Evolutionary conservation across 2,329 filamentous ascomycete genomes (phyloP), one percentile per base, ranked within the genome.

Genomic region (Furcasterigmium furcatum): DNA sequence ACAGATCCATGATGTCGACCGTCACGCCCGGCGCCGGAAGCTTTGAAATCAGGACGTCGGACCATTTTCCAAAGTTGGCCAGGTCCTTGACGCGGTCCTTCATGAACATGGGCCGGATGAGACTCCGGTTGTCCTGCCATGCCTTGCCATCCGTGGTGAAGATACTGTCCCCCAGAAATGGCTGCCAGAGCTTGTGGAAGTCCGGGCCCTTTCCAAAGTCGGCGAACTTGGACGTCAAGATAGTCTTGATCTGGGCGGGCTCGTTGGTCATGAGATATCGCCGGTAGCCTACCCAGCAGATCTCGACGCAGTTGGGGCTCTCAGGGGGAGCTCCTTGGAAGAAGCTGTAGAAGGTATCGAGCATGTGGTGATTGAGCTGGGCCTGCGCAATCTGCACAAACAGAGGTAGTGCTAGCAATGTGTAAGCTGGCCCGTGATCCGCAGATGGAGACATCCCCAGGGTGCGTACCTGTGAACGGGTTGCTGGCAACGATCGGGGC

Each of bases 1-100:
- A 84, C 9, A 85, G 62, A 10, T 77, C 72, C 54, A 81, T 78
- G 22, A 87, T 65, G 52, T 87, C 78, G 9, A 87, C 72, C 0
- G 70, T 73, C 3, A 68, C 62, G 39, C 82, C 73, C 46, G 78
- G 66, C 1, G 59, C 59, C 0, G 82, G 80, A 9, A 89, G 72
- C 19, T 74, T 72, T n/a, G 71, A 66, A 21, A 87, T 68, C 46
- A 89, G 65, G 21, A 75, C 68, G 25, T 70, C 61, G 14, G 85
- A 69, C 63, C 87, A 82, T 3, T 60, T 64, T 54, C 87, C 83
- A 43, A 86, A 83, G 2, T 77, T 79, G 25, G 62, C 64, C 8
- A 85, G 65, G 52, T 77, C 70, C 8, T 64, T 64, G 21, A 78
- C 63, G 29, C 72, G 64, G 32, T 72, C 69, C 46, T 70, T 70